These are phyloP conservation scores for Neurospora tetrasperma DNA, from an alignment of 495 filamentous ascomycete species.

Conservation along the genomic window DNA sequence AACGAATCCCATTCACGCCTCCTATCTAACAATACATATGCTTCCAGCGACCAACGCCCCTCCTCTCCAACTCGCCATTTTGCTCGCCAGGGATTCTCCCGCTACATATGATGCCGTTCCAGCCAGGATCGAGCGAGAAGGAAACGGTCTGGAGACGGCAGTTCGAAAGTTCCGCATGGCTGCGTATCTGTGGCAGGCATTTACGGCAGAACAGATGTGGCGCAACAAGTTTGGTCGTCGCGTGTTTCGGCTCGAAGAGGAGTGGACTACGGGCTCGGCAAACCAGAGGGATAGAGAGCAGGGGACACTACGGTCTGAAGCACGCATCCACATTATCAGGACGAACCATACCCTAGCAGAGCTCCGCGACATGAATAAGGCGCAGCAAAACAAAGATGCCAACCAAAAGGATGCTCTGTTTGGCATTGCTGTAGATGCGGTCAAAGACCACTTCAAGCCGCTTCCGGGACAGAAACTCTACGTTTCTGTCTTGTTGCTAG, in stretches of 20 bases:
- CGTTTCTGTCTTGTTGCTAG: conserved; percentile 72
- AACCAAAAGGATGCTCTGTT: conserved; percentile 61
- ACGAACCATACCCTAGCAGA: conserved; percentile 76
- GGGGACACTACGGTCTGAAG: conserved; percentile 75
- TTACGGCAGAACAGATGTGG: conserved; percentile 90
- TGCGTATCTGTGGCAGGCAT: conserved; percentile 91
- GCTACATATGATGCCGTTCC: conserved; percentile 77
- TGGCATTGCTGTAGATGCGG: conserved; percentile 62
- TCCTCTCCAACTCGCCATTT: conserved; percentile 73
- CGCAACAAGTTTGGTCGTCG: conserved; percentile 74
- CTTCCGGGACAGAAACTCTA: conserved; percentile 70
- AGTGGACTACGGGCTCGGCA: conserved; percentile 74
- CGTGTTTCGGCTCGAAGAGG: conserved; percentile 82
- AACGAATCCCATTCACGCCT: conserved; percentile 61
- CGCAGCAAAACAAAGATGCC: conserved; percentile 68
- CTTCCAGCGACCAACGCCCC: conserved; percentile 65
- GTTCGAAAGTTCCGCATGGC: conserved; percentile 82
- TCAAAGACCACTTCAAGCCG: conserved; percentile 63
- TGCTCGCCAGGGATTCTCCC: conserved; percentile 80
- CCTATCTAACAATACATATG: conserved; percentile 74
- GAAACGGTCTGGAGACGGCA: conserved; percentile 67
- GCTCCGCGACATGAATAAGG: conserved; percentile 63
- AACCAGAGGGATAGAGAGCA: conserved; percentile 57
- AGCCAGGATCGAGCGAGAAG: conserved; percentile 62
- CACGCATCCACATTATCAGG: conserved; percentile 74